Base-by-base conservation (phyloP, 163 green algal genomes). In the Chlamydomonas reinhardtii region DNA sequence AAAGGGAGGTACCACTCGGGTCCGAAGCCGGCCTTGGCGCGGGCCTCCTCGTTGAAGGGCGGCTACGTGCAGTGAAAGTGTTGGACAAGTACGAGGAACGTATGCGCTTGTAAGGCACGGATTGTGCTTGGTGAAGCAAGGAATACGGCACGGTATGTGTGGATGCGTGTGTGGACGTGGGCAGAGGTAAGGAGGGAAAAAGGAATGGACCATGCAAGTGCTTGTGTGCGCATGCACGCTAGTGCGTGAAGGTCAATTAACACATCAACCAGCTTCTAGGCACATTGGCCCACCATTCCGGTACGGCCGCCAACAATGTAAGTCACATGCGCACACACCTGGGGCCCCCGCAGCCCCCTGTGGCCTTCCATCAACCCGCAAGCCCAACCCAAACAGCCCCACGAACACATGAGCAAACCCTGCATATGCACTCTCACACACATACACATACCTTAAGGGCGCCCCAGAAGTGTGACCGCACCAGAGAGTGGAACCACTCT, bases 1-100 rank as follows among this genome's bases (percentile, higher is more conserved):
- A 98, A 88, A 0, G 95, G 95, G 83, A 95, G 39, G 85, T 98
- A 99, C 96, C 96, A 99, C 43, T 93, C 91, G 20, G 88, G 84
- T 4, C 86, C 89, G 88, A 99, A 98, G 0, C 97, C 97, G 8
- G 97, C 97, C 73, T 93, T 83, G 0, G 87, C 90, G 0, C 97
- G 80, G 0, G 97, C 97, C 43, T 93, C 91, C 8, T 96, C 92
- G 84, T 99, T 99, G 91, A 99, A 99, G 2, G 97, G 97, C 22
- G 97, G 97, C 92, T 97, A 87, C 74, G 89, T 22, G 39, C 34
- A 11, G 43, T 6, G 43, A 11, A 54, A 11, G 11, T 79, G 39
- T 84, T 56, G 17, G 68, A 31, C 22, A 65, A 27, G 70, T 6
- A 9, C 39, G 12, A 27, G 17, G 27, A 24, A 48, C 39, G 39